Percentiles rank a stretch among this genome's conserved stretches.
phyloP scores from a whole-genome alignment of 495 filamentous ascomycete species.

The Pyrenula massariospora region DNA sequence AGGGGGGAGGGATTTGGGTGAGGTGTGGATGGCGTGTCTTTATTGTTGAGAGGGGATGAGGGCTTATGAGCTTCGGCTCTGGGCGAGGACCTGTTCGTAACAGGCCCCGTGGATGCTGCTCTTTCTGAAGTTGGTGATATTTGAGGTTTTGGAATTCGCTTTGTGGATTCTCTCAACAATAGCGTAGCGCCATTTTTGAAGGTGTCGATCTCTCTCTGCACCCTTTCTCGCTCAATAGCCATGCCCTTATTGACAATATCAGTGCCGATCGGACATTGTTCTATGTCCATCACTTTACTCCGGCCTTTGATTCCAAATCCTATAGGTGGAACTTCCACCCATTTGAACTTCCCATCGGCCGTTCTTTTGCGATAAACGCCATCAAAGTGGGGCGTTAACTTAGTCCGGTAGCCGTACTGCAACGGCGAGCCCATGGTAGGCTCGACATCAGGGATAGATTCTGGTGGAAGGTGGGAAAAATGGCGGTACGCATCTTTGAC shows the following conservation, averaged over 20 bases:
- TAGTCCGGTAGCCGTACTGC: conserved; percentile 89
- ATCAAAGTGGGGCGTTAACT: conserved; percentile 92
- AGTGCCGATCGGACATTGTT: conserved; percentile 93
- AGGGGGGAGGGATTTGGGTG: neutral
- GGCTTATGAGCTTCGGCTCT: conserved; percentile 5
- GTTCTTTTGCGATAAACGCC: conserved; percentile 31
- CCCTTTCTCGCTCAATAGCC: conserved; percentile 56
- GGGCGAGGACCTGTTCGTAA: conserved; percentile 7
- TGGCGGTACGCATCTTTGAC: conserved; percentile 87
- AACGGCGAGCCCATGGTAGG: conserved; percentile 84
- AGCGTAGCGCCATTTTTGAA: conserved; percentile 80
- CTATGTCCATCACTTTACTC: conserved; percentile 71
- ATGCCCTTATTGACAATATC: conserved; percentile 69
- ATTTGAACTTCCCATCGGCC: conserved; percentile 22
- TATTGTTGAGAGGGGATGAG: conserved; percentile 1
- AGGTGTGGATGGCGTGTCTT: neutral
- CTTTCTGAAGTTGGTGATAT: conserved; percentile 7
- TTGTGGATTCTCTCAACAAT: conserved; percentile 75
- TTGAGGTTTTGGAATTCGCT: conserved; percentile 45
- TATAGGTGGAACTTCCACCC: conserved; percentile 54
- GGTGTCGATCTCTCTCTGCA: conserved; percentile 53
- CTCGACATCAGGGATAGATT: conserved; percentile 61
- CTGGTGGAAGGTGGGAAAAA: conserved; percentile 70
- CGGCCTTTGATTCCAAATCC: conserved; percentile 81
- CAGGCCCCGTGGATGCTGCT: conserved; percentile 4